phyloP scores from a whole-genome alignment of 108 stramenopile genomes.

The Cylindrotheca closterium region DNA sequence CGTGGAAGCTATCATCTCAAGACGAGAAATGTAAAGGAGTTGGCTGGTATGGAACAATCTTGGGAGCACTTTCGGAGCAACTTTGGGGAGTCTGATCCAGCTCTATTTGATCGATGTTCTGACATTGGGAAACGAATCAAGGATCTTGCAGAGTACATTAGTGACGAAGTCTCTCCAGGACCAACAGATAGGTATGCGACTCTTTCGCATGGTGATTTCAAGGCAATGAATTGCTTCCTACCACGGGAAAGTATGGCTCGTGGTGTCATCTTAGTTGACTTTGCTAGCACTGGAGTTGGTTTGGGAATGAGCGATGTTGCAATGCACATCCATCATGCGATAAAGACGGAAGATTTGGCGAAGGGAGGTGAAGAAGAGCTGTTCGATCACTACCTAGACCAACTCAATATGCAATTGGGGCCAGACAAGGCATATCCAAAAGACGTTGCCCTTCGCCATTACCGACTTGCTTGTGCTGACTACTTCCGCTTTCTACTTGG shows the following conservation, averaged over 20 bases:
- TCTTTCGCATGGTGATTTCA: slow-evolving; percentile 75
- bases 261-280: slow-evolving; percentile 68
- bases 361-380: slow-evolving; percentile 61
- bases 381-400: slow-evolving; percentile 50
- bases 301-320: slow-evolving; percentile 73
- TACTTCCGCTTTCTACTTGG: slow-evolving; percentile 67
- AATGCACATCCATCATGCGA: slow-evolving; percentile 81
- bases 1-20: slow-evolving; percentile 63
- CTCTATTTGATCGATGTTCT: slow-evolving; percentile 20
- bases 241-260: slow-evolving; percentile 18
- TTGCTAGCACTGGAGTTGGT: slow-evolving; percentile 76
- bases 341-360: slow-evolving; percentile 47
- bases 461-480: slow-evolving; percentile 65
- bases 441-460: slow-evolving; percentile 61
- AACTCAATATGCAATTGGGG: slow-evolving; percentile 36
- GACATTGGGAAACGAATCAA: slow-evolving; percentile 54
- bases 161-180: slow-evolving; percentile 53
- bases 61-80: slow-evolving; percentile 58
- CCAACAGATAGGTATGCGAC: slow-evolving; percentile 62
- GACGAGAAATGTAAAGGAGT: slow-evolving; percentile 71
- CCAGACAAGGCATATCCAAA: slow-evolving; percentile 27
- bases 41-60: slow-evolving; percentile 42
- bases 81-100: slow-evolving; percentile 26
- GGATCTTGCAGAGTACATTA: slow-evolving; percentile 60
- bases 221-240: slow-evolving; percentile 81